A percentile compares a stretch with the other conserved stretches of the same genome.
These are phyloP conservation scores for Colletotrichum paranaense DNA, from an alignment of 2,329 filamentous ascomycete species.

Conservation along the genomic window DNA sequence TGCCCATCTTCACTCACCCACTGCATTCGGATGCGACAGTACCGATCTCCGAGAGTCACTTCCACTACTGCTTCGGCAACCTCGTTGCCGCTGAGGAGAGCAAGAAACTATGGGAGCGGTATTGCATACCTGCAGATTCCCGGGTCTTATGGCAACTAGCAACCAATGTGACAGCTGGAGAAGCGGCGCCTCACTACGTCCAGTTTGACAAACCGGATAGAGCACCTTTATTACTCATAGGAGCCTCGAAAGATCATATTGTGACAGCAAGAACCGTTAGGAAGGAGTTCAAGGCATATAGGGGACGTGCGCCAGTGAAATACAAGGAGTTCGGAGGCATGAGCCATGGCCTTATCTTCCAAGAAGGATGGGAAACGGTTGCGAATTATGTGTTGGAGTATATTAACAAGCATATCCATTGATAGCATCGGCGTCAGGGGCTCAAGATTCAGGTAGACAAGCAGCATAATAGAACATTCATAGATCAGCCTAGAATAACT, in stretches of 20 bases:
- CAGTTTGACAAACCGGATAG: conserved; percentile 29
- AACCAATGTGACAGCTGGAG: conserved; percentile 19
- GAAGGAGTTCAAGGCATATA: conserved; percentile 37
- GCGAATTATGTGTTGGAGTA: conserved; percentile 26
- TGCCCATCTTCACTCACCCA: conserved; percentile 36
- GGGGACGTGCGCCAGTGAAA: conserved; percentile 33
- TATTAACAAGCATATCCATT: background rate
- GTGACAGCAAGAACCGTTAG: conserved; percentile 36
- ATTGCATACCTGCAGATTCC: conserved; percentile 37
- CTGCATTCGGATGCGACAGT: conserved; percentile 35
- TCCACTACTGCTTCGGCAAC: conserved; percentile 40
- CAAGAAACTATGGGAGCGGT: conserved; percentile 35
- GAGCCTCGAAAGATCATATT: conserved; percentile 38
- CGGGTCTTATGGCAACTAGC: conserved; percentile 39
- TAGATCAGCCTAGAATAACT: background rate
- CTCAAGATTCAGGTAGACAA: background rate
- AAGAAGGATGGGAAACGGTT: conserved; percentile 36
- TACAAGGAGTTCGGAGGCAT: conserved; percentile 37
- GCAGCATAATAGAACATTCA: background rate
- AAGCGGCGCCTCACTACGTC: conserved; percentile 29
- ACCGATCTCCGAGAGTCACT: conserved; percentile 36
- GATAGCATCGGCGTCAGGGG: background rate
- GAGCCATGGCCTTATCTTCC: conserved; percentile 39
- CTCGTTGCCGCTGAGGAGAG: conserved; percentile 33
- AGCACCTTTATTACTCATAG: conserved; percentile 34